Conservation (phyloP, 2,329 filamentous ascomycete genomes). For the Clathrospora elynae region DNA sequence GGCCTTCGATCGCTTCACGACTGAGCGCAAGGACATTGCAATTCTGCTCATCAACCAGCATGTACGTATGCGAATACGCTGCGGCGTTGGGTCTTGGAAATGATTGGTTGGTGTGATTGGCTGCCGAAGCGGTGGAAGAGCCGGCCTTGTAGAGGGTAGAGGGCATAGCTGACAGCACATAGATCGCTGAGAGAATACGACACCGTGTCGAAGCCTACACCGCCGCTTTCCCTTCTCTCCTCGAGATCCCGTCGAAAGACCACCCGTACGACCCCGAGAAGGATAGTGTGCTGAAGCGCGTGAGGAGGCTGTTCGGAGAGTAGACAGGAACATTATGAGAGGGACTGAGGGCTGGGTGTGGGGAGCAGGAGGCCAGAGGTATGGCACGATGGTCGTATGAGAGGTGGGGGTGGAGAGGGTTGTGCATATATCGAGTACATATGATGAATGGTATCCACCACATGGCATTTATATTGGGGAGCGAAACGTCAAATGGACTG, state of each 20-base stretch:
- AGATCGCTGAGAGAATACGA: conserved; percentile 95
- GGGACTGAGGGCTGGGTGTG: not conserved
- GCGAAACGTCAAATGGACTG: not conserved
- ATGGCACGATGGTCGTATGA: not conserved
- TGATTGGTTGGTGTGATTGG: not conserved
- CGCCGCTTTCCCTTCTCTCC: conserved; percentile 90
- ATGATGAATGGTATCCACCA: conserved; percentile 2
- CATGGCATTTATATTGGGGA: not conserved
- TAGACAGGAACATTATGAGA: conserved; percentile 54
- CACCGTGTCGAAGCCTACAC: conserved; percentile 89
- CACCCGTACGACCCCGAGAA: conserved; percentile 99
- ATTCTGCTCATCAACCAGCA: conserved; percentile 98
- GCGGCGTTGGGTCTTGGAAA: too few species aligned
- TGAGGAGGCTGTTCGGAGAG: conserved; percentile 74
- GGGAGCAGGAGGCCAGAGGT: not conserved
- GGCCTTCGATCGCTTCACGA: conserved; percentile 87
- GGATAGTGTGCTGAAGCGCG: conserved; percentile 92
- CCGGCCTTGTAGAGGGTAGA: too few species aligned
- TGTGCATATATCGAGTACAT: not conserved
- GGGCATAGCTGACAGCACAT: conserved; percentile 15
- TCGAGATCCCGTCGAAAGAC: conserved; percentile 98
- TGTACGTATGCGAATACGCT: conserved; percentile 62
- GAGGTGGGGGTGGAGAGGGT: not conserved
- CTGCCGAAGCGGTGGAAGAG: not conserved
- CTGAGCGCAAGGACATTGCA: conserved; percentile 91